These are phyloP conservation scores for Cercophora samala DNA, from an alignment of 495 filamentous ascomycete species.

Conservation along the genomic window DNA sequence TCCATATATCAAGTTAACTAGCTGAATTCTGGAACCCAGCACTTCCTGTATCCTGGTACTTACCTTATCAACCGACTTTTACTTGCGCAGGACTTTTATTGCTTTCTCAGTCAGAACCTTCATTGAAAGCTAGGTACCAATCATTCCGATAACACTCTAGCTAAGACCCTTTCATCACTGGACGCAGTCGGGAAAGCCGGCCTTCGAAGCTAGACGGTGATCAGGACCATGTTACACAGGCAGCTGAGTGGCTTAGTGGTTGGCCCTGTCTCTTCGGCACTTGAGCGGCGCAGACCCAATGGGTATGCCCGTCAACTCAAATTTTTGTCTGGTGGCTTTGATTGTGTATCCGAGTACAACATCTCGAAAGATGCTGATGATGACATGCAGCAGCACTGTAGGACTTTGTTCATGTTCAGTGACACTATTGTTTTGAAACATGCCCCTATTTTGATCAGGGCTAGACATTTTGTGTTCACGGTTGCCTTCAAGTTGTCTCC, in stretches of 20 bases:
- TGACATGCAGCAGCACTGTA: background rate
- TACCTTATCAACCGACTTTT: too few species aligned
- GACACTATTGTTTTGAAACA: background rate
- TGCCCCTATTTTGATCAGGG: background rate
- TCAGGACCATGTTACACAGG: background rate
- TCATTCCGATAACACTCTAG: too few species aligned
- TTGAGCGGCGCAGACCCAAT: background rate
- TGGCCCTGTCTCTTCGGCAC: background rate
- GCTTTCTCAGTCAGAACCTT: too few species aligned
- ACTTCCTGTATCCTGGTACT: too few species aligned
- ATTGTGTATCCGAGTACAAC: background rate
- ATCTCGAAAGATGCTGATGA: background rate
- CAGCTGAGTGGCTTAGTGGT: background rate
- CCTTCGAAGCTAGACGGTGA: too few species aligned
- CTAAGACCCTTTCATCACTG: too few species aligned
- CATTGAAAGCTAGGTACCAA: too few species aligned
- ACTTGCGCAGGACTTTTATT: too few species aligned
- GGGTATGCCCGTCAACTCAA: background rate
- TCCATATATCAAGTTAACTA: too few species aligned
- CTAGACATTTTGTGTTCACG: background rate
- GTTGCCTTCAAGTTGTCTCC: background rate
- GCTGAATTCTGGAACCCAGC: too few species aligned
- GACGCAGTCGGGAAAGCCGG: too few species aligned
- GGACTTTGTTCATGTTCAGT: background rate
- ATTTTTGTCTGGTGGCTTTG: background rate